Conservation (phyloP, 768 basidiomycete species). For the Chalciporus chontae region DNA sequence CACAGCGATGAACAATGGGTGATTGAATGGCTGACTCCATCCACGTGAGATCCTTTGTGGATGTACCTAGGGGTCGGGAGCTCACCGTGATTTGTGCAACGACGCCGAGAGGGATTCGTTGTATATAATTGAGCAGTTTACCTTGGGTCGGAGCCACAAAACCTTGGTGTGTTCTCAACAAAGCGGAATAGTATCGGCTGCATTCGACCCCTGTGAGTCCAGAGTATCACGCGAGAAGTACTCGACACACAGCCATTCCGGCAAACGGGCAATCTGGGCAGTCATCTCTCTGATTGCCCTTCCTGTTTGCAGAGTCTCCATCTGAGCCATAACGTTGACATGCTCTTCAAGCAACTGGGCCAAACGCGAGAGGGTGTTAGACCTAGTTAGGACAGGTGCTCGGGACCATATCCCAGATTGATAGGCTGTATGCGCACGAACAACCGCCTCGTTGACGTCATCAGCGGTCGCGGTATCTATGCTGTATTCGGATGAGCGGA, state of each 20-base stretch:
- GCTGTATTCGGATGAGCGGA: slow-evolving; percentile 31
- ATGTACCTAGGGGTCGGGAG: background rate
- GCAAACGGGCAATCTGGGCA: slow-evolving; percentile 70
- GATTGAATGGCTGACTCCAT: slow-evolving; percentile 71
- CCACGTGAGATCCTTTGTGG: background rate
- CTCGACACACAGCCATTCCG: slow-evolving; percentile 77
- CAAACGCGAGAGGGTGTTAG: slow-evolving; percentile 60
- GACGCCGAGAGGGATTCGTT: slow-evolving; percentile 80
- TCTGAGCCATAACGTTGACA: slow-evolving; percentile 54
- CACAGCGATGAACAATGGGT: slow-evolving; percentile 82
- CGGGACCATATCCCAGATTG: slow-evolving; percentile 72
- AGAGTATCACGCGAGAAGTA: background rate
- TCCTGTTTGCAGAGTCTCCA: slow-evolving; percentile 78
- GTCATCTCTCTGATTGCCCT: slow-evolving; percentile 82
- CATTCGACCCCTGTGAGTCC: slow-evolving; percentile 4
- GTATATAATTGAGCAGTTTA: slow-evolving; percentile 72
- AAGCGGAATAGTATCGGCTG: slow-evolving; percentile 75
- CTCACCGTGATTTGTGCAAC: slow-evolving; percentile 83
- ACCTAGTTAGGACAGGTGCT: slow-evolving; percentile 53
- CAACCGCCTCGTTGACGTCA: slow-evolving; percentile 51
- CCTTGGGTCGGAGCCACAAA: slow-evolving; percentile 80
- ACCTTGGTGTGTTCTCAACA: slow-evolving; percentile 64
- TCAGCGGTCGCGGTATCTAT: slow-evolving; percentile 50
- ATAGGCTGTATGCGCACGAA: slow-evolving; percentile 55
- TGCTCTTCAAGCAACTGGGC: slow-evolving; percentile 58